Conservation (phyloP, 306 rosid species). For the Benincasa hispida region DNA sequence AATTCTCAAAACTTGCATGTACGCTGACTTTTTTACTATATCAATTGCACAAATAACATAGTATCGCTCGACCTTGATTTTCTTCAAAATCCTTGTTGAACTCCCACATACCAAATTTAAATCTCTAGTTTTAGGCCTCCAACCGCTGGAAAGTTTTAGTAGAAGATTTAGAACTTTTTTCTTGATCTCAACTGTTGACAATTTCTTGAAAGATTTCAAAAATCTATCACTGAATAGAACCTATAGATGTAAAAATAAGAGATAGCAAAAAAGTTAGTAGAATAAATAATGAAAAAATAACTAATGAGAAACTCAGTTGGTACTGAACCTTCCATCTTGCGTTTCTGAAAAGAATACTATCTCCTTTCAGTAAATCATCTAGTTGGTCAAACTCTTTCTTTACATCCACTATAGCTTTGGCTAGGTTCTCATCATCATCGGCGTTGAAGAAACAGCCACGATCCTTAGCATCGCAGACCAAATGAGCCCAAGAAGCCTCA, state of each 20-base stretch:
- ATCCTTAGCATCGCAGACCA: conserved; percentile 42
- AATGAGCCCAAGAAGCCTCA: conserved; percentile 40
- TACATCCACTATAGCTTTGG: conserved; percentile 38
- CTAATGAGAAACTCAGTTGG: background rate
- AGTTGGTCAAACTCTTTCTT: conserved; percentile 48
- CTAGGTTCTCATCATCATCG: conserved; percentile 47
- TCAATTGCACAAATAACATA: conserved; percentile 46
- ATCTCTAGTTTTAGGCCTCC: conserved; percentile 52
- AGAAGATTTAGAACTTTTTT: conserved; percentile 36
- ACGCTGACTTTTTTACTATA: conserved; percentile 26
- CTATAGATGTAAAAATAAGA: conserved; percentile 14
- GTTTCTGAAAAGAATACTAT: conserved; percentile 41
- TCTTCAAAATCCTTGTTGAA: conserved; percentile 36
- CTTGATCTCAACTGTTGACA: conserved; percentile 19
- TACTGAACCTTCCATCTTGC: conserved; percentile 60
- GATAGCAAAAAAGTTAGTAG: background rate
- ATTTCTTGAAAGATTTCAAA: conserved; percentile 49
- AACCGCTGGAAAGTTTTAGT: conserved; percentile 48
- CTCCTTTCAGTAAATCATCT: conserved; percentile 53
- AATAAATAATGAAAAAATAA: background rate
- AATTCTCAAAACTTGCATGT: conserved; percentile 48
- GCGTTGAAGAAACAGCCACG: conserved; percentile 59
- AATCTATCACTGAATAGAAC: conserved; percentile 59
- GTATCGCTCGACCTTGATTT: conserved; percentile 42
- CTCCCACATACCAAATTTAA: conserved; percentile 24